These are phyloP conservation scores for Rhodamnia argentea DNA, from an alignment of 345 rosid species.

Conservation along the genomic window DNA sequence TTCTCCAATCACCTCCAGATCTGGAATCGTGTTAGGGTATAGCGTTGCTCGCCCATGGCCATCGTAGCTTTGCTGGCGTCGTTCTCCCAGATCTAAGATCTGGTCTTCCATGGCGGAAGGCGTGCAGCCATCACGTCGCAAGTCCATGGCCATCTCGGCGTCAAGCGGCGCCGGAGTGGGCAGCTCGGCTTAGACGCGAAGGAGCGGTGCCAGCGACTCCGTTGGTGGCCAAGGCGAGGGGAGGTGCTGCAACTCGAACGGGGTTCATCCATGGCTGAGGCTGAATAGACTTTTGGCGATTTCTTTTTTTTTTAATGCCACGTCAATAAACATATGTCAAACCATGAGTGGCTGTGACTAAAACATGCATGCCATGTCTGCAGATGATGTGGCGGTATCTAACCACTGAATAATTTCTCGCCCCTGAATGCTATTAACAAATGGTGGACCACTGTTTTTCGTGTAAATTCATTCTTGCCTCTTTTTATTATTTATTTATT, in stretches of 20 bases:
- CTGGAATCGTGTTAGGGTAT: neutral
- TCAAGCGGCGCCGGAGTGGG: neutral
- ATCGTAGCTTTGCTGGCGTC: neutral
- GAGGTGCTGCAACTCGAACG: neutral
- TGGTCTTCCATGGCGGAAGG: too few species aligned
- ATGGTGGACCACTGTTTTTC: too few species aligned
- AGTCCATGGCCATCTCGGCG: too few species aligned
- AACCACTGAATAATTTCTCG: too few species aligned
- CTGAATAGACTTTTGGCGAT: neutral
- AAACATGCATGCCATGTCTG: too few species aligned
- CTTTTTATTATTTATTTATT: too few species aligned
- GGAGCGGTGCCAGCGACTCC: neutral
- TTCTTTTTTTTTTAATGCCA: too few species aligned
- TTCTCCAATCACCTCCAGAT: neutral
- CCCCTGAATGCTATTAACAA: too few species aligned
- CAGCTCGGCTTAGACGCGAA: rapidly evolving
- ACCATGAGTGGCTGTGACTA: neutral
- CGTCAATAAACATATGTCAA: neutral
- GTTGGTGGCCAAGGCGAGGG: neutral
- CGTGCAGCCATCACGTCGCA: too few species aligned
- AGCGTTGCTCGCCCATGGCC: neutral
- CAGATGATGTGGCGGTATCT: neutral
- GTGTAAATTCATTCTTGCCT: too few species aligned
- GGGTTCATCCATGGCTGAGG: neutral
- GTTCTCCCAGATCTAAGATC: too few species aligned